Base-by-base conservation (phyloP, 352 stramenopile genomes). In the Pythium angustatum region DNA sequence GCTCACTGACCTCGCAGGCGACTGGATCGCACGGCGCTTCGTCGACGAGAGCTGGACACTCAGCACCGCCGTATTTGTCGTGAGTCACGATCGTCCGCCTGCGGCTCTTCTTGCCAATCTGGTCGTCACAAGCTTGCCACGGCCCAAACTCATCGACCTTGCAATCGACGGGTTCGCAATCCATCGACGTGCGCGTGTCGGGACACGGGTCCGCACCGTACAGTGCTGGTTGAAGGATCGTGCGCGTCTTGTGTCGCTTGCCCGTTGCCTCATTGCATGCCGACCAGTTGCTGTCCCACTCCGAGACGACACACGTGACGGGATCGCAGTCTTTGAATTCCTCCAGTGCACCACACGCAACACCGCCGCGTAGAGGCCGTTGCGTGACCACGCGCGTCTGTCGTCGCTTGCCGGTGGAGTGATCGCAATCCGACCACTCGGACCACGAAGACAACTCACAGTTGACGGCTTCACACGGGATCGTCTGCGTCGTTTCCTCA, bases 141-240 rank as follows among this genome's bases (percentile, higher is more conserved):
- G 78, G 67, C 3, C 67, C 68, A 67, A 73, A 90, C 1, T 74
- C 48, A 0, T 73, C 66, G 0, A 88, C 69, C 2, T 63, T 62
- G 34, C 82, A 91, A 33, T 88, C 78, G 0, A 88, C 79, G 0
- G 79, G 78, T 7, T 85, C 72, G 26, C 82, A 89, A 19, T 64
- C 55, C 40, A 70, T 83, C 21, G 58, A 70, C n/a, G 75, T 51
- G 4, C 55, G 53, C 0, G 72, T 83, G 2, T 66, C 40, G 0
- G 52, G 65, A 26, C 82, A 91, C 7, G 54, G 21, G 22, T 59
- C 53, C 2, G 76, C 82, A 7, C 71, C 65, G 53, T 87, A 88
- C 5, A 85, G 55, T 9, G 79, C 14, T 1, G 24, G 12, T 38
- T 87, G 78, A 15, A 78, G 21, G 10, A 89, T 69, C 1, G 63